A percentile compares a stretch with the other conserved stretches of the same genome.
phyloP scores from a whole-genome alignment of 2,329 filamentous ascomycete genomes.

The Fusarium poae region DNA sequence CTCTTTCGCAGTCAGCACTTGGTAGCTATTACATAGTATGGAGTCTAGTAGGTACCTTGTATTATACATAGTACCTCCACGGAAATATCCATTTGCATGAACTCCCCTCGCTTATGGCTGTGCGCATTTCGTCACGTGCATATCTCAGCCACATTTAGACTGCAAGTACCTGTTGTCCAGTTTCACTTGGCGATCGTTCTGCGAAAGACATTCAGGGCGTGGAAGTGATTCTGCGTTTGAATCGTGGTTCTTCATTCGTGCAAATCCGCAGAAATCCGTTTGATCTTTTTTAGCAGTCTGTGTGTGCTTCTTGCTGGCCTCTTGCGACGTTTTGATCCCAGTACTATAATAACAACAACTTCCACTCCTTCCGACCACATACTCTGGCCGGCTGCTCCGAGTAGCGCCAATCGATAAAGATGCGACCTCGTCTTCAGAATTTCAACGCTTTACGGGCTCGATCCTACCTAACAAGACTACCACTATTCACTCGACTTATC shows the following conservation, averaged over 20 bases:
- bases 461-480: slow-evolving; percentile 86
- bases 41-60: too few species aligned
- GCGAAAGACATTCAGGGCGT: slow-evolving; percentile 32
- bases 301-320: background rate
- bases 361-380: slow-evolving; percentile 14
- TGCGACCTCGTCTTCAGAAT: slow-evolving; percentile 52
- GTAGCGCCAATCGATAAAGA: slow-evolving; percentile 45
- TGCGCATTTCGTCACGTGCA: slow-evolving; percentile 44
- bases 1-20: too few species aligned
- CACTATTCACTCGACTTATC: slow-evolving; percentile 83
- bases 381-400: slow-evolving; percentile 45
- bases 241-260: slow-evolving; percentile 10
- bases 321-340: background rate
- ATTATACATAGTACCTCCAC: too few species aligned
- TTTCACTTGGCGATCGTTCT: slow-evolving; percentile 35
- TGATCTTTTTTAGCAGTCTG: background rate
- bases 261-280: background rate
- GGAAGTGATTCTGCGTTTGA: slow-evolving; percentile 27
- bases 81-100: background rate
- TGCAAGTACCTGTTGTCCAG: slow-evolving; percentile 39
- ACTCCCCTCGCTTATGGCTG: slow-evolving; percentile 9
- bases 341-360: background rate
- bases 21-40: too few species aligned
- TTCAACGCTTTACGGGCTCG: slow-evolving; percentile 81
- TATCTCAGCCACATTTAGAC: slow-evolving; percentile 27